Evolutionary conservation across 257 asterid species (phyloP).

Genomic region (Verbena officinalis): DNA sequence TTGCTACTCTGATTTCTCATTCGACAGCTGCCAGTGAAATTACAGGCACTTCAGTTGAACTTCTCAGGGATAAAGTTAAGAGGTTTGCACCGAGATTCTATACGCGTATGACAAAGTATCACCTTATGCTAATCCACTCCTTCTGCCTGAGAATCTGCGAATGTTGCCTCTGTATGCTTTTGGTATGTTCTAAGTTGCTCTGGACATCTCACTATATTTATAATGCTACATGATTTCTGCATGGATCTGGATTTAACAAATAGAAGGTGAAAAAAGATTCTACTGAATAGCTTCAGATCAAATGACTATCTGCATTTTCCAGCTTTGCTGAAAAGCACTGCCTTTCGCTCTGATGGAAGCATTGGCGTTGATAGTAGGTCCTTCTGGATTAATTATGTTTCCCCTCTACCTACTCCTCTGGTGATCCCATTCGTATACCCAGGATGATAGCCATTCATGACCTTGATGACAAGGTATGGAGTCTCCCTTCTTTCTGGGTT

Average conservation of each 20-base stretch:
- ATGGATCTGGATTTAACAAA: background rate
- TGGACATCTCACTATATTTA: too few species aligned
- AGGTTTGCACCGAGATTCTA: constrained; percentile 81
- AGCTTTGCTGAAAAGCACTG: constrained; percentile 88
- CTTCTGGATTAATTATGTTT: constrained; percentile 84
- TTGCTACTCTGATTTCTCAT: constrained; percentile 33
- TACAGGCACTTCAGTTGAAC: constrained; percentile 73
- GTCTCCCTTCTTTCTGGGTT: too few species aligned
- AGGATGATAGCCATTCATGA: constrained; percentile 90
- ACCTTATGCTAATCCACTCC: constrained; percentile 90
- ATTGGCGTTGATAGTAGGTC: constrained; percentile 91
- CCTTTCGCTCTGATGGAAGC: constrained; percentile 84
- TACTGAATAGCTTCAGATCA: background rate
- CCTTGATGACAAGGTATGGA: constrained; percentile 81
- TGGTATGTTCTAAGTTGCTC: constrained; percentile 61
- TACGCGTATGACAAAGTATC: constrained; percentile 91
- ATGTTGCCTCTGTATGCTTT: constrained; percentile 89
- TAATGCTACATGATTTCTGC: too few species aligned
- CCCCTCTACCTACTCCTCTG: constrained; percentile 78
- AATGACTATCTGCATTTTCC: constrained; percentile 29
- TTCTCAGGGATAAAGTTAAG: constrained; percentile 87
- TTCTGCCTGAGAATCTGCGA: constrained; percentile 96
- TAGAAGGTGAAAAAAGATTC: constrained; percentile 1
- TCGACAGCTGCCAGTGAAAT: constrained; percentile 84
- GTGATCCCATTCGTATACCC: constrained; percentile 94